Evolutionary conservation across 2,329 filamentous ascomycete species (phyloP).

Genomic region (Apiospora malaysiana): DNA sequence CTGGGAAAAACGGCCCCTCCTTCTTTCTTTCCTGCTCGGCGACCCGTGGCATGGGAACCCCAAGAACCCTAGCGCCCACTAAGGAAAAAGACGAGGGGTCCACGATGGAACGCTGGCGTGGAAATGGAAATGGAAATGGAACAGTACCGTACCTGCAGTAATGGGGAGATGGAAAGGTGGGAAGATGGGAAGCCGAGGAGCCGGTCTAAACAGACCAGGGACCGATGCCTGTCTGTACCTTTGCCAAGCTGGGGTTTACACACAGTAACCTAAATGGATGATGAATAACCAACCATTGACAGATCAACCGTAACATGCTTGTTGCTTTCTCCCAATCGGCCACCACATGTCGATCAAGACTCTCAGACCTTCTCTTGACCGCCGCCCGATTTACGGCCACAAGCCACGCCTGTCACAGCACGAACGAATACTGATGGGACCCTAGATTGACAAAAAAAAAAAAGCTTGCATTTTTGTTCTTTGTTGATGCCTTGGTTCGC

Average conservation of each 20-base stretch:
- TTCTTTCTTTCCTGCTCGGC: background rate
- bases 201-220: background rate
- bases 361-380: background rate
- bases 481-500: conserved; percentile 1
- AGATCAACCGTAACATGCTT: background rate
- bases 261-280: too few species aligned
- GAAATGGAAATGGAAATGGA: background rate
- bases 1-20: background rate
- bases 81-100: background rate
- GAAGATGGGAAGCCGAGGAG: background rate
- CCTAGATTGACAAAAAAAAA: background rate
- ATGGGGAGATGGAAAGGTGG: too few species aligned
- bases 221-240: background rate
- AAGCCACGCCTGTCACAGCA: background rate
- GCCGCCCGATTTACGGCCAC: background rate
- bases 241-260: conserved; percentile 9
- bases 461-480: background rate
- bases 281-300: background rate
- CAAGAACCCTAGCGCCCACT: background rate
- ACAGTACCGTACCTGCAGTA: conserved; percentile 8
- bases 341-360: background rate
- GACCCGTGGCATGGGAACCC: background rate
- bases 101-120: background rate
- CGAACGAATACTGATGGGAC: background rate
- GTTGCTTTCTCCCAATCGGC: background rate